A percentile compares a stretch with the other conserved stretches of the same genome.
Conservation (phyloP, 768 basidiomycete genomes). For the Mrakia blollopis region DNA sequence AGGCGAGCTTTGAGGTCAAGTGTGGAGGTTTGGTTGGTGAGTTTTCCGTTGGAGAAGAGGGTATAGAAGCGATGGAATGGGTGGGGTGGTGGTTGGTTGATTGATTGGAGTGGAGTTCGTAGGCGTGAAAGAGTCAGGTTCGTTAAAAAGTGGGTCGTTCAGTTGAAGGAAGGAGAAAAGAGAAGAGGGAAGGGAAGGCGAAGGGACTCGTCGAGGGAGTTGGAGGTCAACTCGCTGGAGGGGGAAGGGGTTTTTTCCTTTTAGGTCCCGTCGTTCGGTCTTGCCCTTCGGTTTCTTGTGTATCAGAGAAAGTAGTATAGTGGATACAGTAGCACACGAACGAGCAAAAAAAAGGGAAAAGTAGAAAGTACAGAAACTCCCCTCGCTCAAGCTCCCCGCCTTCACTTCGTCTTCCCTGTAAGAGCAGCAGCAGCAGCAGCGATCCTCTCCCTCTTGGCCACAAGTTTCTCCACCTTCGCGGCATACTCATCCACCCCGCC, state of each 20-base stretch:
- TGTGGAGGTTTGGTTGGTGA: too few relatives aligned
- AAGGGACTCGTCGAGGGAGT: too few relatives aligned
- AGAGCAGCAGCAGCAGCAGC: background rate
- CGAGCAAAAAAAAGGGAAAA: background rate
- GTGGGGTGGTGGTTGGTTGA: background rate
- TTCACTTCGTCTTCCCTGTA: background rate
- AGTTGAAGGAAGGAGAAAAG: background rate
- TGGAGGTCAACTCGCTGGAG: too few relatives aligned
- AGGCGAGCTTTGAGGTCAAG: background rate
- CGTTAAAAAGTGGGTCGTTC: background rate
- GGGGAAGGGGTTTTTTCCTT: too few relatives aligned
- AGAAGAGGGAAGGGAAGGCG: background rate
- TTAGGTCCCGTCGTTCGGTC: too few relatives aligned
- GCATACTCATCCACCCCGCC: slow-evolving; percentile 44
- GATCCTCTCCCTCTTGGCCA: slow-evolving; percentile 32
- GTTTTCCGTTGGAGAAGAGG: background rate
- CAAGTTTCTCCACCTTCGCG: slow-evolving; percentile 37
- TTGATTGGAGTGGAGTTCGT: background rate
- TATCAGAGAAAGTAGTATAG: background rate
- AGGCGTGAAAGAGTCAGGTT: background rate
- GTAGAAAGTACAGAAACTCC: too few relatives aligned
- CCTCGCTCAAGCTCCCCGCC: too few relatives aligned
- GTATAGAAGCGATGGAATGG: background rate
- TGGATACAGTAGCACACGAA: background rate
- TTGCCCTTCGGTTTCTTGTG: too few relatives aligned